phyloP scores from a whole-genome alignment of 148 eudicot genomes.

The Heliosperma pusillum region DNA sequence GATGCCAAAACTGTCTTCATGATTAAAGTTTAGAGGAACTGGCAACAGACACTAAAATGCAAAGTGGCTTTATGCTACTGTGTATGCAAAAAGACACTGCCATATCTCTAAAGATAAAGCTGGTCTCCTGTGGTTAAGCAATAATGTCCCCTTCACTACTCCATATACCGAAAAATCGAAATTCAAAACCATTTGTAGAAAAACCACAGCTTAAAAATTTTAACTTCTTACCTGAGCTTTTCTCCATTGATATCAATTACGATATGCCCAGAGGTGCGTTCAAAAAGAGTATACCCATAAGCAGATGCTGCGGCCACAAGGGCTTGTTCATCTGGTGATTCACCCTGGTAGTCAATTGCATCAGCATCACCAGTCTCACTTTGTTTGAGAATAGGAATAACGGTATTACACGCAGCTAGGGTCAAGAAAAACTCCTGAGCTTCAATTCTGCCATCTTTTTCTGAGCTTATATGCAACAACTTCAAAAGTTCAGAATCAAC shows the following conservation, averaged over 20 bases:
- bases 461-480: slow-evolving; percentile 52
- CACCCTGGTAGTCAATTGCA: slow-evolving; percentile 88
- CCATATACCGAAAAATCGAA: no score
- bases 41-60: no score
- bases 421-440: slow-evolving; percentile 93
- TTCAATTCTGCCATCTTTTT: slow-evolving; percentile 45
- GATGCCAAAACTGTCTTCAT: background rate
- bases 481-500: slow-evolving; percentile 58
- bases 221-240: slow-evolving; percentile 68
- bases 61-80: no score
- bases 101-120: no score
- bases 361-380: slow-evolving; percentile 13
- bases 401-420: slow-evolving; percentile 92
- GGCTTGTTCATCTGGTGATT: slow-evolving; percentile 99
- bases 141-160: no score
- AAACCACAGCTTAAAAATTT: background rate
- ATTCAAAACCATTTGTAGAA: no score
- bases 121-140: no score
- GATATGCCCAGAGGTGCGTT: slow-evolving; percentile 96
- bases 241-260: slow-evolving; percentile 82
- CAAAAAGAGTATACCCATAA: slow-evolving; percentile 90
- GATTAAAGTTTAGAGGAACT: no score
- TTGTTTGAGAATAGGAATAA: slow-evolving; percentile 65
- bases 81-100: no score
- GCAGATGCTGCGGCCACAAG: slow-evolving; percentile 90